These are phyloP conservation scores for Pezicula carpinea DNA, from an alignment of 2,329 filamentous ascomycete species.

Conservation along the genomic window DNA sequence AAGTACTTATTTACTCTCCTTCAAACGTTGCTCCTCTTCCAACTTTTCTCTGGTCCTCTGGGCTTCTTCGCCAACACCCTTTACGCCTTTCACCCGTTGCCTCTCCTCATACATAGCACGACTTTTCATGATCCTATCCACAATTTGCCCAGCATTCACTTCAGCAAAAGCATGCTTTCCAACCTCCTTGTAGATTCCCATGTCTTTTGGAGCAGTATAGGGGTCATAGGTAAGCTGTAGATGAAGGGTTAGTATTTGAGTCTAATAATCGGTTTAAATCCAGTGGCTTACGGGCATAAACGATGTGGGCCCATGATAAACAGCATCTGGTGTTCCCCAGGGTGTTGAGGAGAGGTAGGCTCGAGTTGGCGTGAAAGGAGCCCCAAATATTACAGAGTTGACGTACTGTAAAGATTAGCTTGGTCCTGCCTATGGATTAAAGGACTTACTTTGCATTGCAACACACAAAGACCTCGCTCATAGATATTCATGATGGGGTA, in stretches of 20 bases:
- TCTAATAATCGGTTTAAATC: constrained; percentile 26
- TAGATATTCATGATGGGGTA: constrained; percentile 99
- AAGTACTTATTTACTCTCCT: constrained; percentile 11
- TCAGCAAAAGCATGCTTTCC: constrained; percentile 73
- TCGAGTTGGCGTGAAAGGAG: constrained; percentile 80
- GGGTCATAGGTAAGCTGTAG: constrained; percentile 64
- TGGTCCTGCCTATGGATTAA: constrained; percentile 2
- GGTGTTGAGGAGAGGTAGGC: constrained; percentile 73
- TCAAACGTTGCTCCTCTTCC: constrained; percentile 37
- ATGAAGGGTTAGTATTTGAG: not conserved
- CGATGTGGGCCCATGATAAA: constrained; percentile 94
- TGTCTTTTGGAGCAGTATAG: constrained; percentile 72
- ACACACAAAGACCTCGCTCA: constrained; percentile 88
- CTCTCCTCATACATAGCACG: constrained; percentile 85
- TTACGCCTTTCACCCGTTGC: constrained; percentile 84
- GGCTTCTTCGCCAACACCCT: constrained; percentile 70
- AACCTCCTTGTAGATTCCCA: constrained; percentile 82
- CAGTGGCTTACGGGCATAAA: constrained; percentile 50
- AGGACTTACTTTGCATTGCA: constrained; percentile 77
- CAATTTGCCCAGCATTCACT: constrained; percentile 90
- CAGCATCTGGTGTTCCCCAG: constrained; percentile 67
- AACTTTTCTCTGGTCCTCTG: constrained; percentile 57
- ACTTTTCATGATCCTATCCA: constrained; percentile 83
- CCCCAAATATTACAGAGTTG: constrained; percentile 81
- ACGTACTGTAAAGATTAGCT: constrained; percentile 58